These are phyloP conservation scores for Cercospora sojina DNA, from an alignment of 2,329 filamentous ascomycete species.

Conservation along the genomic window DNA sequence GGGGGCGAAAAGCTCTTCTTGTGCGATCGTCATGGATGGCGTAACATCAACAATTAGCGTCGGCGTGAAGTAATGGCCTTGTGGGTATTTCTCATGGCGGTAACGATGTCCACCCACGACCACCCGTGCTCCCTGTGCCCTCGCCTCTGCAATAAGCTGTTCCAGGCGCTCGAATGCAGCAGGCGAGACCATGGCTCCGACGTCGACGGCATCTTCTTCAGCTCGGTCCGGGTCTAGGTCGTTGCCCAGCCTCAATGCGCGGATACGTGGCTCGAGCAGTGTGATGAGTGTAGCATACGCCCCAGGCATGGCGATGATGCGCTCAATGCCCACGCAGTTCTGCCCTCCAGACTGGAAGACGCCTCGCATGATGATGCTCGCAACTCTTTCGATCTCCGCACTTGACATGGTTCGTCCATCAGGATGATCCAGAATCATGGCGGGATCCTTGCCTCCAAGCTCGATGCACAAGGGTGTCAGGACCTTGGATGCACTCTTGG, in stretches of 20 bases:
- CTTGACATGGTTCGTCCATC: constrained; percentile 46
- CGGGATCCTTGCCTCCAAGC: constrained; percentile 91
- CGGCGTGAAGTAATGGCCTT: constrained; percentile 87
- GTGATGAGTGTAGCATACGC: constrained; percentile 72
- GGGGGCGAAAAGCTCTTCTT: constrained; percentile 89
- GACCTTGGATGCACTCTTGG: constrained; percentile 76
- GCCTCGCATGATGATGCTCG: constrained; percentile 82
- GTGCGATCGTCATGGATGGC: constrained; percentile 78
- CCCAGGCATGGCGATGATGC: constrained; percentile 76
- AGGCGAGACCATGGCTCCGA: constrained; percentile 87
- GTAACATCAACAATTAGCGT: constrained; percentile 91
- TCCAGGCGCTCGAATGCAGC: constrained; percentile 75
- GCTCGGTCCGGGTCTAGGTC: constrained; percentile 54
- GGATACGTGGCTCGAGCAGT: constrained; percentile 71
- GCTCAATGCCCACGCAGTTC: constrained; percentile 97
- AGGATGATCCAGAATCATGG: constrained; percentile 81
- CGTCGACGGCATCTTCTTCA: constrained; percentile 58
- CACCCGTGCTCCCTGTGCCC: constrained; percentile 73
- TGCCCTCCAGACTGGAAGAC: constrained; percentile 95
- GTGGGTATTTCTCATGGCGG: constrained; percentile 68
- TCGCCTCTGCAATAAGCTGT: constrained; percentile 71
- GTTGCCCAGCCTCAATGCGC: constrained; percentile 72
- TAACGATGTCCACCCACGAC: constrained; percentile 75
- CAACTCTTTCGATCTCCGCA: constrained; percentile 65
- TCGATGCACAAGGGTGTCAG: constrained; percentile 90